Conservation (phyloP, 331 rosid genomes). For the Spiraea crenata region DNA sequence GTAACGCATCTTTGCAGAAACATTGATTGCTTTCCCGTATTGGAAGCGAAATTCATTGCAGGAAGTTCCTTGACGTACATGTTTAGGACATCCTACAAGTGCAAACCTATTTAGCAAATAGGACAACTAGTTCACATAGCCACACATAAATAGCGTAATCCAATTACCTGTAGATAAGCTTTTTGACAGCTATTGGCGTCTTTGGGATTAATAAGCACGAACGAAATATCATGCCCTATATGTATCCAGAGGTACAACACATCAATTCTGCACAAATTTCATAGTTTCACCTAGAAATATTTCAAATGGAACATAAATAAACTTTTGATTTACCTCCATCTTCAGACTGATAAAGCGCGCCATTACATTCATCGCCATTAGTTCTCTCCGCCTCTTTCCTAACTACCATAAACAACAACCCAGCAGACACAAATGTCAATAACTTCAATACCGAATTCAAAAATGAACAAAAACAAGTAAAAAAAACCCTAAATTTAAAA, state of each 20-base stretch:
- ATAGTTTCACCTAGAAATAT: neutral
- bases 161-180: constrained; percentile 62
- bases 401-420: constrained; percentile 24
- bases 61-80: constrained; percentile 78
- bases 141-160: neutral
- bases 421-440: neutral
- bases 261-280: neutral
- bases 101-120: neutral
- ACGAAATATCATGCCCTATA: constrained; percentile 32
- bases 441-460: neutral
- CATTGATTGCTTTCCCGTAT: constrained; percentile 79
- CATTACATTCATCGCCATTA: constrained; percentile 6
- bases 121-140: neutral
- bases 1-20: constrained; percentile 83
- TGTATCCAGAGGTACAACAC: constrained; percentile 11
- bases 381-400: constrained; percentile 26
- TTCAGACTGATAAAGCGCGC: neutral
- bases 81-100: constrained; percentile 64
- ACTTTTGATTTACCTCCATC: constrained; percentile 28
- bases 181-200: constrained; percentile 42
- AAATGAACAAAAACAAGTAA: constrained; percentile 7
- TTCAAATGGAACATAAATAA: neutral
- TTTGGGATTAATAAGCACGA: constrained; percentile 70
- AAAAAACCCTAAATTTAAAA: neutral
- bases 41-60: constrained; percentile 84